A percentile compares a stretch with the other conserved stretches of the same genome.
Conservation (phyloP, 2,329 filamentous ascomycete species). For the Hymenoscyphus fructigenus region DNA sequence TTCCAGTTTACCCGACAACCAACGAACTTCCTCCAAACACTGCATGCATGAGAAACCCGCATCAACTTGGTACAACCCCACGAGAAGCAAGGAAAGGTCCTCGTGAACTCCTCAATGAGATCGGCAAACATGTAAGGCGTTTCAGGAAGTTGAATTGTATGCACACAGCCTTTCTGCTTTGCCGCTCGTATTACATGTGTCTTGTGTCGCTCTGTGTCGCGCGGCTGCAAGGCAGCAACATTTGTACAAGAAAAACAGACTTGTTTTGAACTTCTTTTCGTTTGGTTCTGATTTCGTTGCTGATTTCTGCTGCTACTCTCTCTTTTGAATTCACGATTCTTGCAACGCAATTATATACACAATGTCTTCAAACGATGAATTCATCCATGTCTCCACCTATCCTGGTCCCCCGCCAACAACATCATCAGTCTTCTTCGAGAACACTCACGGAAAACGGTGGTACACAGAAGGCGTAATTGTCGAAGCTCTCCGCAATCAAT, state of each 20-base stretch:
- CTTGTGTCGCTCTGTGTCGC: too few species aligned
- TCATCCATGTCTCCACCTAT: constrained; percentile 23
- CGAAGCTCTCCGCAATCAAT: constrained; percentile 21
- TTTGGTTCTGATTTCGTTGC: background rate
- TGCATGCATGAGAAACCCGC: background rate
- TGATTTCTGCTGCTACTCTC: background rate
- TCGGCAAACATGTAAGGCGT: background rate
- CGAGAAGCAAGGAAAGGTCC: background rate
- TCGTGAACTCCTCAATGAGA: background rate
- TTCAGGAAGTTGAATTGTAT: background rate
- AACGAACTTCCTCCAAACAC: background rate
- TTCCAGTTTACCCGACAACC: background rate
- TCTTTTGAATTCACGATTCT: background rate
- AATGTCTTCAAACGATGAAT: constrained; percentile 27
- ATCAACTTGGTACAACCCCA: background rate
- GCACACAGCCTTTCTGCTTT: background rate
- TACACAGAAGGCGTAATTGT: constrained; percentile 28
- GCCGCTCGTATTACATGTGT: constrained; percentile 4
- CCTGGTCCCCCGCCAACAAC: background rate
- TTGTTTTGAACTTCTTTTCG: background rate
- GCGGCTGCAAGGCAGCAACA: constrained; percentile 21
- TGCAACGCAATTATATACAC: background rate
- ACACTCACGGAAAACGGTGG: constrained; percentile 22
- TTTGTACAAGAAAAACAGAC: constrained; percentile 1
- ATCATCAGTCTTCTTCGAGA: constrained; percentile 24